Percentiles rank a stretch among this genome's conserved stretches.
phyloP scores from a whole-genome alignment of 1,284 basidiomycete species.

The Ustilago hordei region DNA sequence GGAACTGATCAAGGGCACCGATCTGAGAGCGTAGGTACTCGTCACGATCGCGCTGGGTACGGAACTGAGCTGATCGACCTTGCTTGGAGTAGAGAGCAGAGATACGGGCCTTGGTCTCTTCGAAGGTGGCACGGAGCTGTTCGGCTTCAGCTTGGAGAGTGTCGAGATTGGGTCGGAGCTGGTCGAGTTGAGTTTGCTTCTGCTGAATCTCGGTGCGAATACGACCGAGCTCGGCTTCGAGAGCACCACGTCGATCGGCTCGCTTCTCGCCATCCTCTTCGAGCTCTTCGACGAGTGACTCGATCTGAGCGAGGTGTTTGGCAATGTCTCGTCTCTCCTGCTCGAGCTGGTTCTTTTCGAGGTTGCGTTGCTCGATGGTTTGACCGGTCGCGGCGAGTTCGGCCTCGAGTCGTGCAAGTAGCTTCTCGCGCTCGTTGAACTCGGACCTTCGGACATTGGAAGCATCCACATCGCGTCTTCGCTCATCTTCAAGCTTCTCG shows the following conservation, averaged over 20 bases:
- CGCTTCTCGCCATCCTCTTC: conserved; percentile 70
- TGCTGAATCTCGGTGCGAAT: conserved; percentile 45
- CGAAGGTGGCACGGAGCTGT: conserved; percentile 74
- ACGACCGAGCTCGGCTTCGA: conserved; percentile 76
- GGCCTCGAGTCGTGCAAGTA: conserved; percentile 77
- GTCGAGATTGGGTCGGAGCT: conserved; percentile 78
- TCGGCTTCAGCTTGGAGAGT: conserved; percentile 75
- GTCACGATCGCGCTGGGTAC: conserved; percentile 61
- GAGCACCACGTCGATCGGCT: conserved; percentile 70
- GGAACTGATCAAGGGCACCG: conserved; percentile 45
- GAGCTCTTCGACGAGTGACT: conserved; percentile 81
- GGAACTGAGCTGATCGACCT: conserved; percentile 63
- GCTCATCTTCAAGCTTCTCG: conserved; percentile 80
- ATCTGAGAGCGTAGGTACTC: conserved; percentile 59
- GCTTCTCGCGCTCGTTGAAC: conserved; percentile 84
- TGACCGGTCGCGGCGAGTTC: conserved; percentile 80
- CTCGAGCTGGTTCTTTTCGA: conserved; percentile 80
- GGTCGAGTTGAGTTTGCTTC: conserved; percentile 56
- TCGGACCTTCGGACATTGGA: conserved; percentile 84
- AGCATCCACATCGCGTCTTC: conserved; percentile 79
- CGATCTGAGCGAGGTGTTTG: conserved; percentile 79
- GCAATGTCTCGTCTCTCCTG: conserved; percentile 74
- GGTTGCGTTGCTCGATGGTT: conserved; percentile 77
- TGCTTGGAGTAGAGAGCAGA: conserved; percentile 63
- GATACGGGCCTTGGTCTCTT: conserved; percentile 59